Base-by-base conservation (phyloP, 2,329 filamentous ascomycete genomes). In the Verticillium longisporum region DNA sequence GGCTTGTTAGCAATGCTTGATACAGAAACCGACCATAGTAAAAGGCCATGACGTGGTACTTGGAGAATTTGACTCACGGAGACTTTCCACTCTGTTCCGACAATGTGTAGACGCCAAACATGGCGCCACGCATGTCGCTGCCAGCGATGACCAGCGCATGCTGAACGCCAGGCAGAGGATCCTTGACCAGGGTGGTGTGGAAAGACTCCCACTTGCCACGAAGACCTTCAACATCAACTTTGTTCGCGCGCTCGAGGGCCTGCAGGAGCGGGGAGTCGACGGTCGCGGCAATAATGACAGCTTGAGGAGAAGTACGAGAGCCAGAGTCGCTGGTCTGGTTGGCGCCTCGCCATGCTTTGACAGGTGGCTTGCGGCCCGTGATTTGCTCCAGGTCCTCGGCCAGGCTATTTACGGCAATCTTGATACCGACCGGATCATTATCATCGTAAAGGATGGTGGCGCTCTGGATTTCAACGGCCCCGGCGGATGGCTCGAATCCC, bases 1-100 rank as follows among this genome's bases (percentile, higher is more conserved):
- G 13, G 2, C 54, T 21, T 6, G 56, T 56, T 10, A 56, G 54
- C 41, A 18, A 18, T 4, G 11, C 14, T 7, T 4, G 26, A 11
- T 13, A 13, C 34, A 9, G 9, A 36, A 9, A 31, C 5, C 26
- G 2, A 4, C 26, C 26, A 31, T 31, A 4, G 26, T 4, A 4
- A 0, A 5, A 31, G 26, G 5, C 26, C 26, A 4, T 31, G 26
- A 3, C 5, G 26, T 31, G 26, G 4, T 2, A 5, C 26, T 31
- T 31, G 26, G 4, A 4, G 26, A 1, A 32, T 5, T 9, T 21
- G 7, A 65, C 69, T 61, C 62, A 72, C 65, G 83, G 83, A 0
- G 83, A 85, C 11, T 87, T 81, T 18, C 84, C 84, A 56, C 87
- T 85, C 62, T 86, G 83, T 65, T 86, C 83, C 0, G 82, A 84